Evolutionary conservation across 345 rosid genomes (phyloP).

Genomic region (Euclidium syriacum): DNA sequence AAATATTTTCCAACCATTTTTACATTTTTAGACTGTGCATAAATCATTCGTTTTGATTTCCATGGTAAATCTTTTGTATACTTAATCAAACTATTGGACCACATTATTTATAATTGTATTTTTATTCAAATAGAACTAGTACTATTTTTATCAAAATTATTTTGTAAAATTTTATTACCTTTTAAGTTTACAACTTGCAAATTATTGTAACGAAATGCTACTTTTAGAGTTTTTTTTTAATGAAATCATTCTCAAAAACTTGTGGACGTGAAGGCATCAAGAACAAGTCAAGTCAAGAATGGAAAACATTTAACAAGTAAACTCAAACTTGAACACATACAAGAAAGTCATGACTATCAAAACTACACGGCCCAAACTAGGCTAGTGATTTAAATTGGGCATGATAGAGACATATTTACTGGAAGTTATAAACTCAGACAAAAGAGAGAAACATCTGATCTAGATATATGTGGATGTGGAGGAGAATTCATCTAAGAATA

Average conservation of each 20-base stretch:
- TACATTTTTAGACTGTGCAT: no score
- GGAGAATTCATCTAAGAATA: not conserved
- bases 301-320: slow-evolving; percentile 3
- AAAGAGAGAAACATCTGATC: not conserved
- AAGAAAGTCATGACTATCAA: not conserved
- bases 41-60: no score
- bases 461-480: not conserved
- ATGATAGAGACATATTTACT: not conserved
- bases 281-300: slow-evolving; percentile 6
- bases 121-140: no score
- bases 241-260: not conserved
- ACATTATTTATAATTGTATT: no score
- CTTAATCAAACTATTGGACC: no score
- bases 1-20: no score
- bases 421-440: not conserved
- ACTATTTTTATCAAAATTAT: no score
- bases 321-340: not conserved
- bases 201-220: no score
- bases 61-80: no score
- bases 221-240: not conserved
- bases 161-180: no score
- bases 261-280: not conserved
- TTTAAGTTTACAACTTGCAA: no score
- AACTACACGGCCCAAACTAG: not conserved
- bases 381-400: not conserved